Evolutionary conservation across 2,329 filamentous ascomycete genomes (phyloP).

Genomic region (Nannizzia gypsea): DNA sequence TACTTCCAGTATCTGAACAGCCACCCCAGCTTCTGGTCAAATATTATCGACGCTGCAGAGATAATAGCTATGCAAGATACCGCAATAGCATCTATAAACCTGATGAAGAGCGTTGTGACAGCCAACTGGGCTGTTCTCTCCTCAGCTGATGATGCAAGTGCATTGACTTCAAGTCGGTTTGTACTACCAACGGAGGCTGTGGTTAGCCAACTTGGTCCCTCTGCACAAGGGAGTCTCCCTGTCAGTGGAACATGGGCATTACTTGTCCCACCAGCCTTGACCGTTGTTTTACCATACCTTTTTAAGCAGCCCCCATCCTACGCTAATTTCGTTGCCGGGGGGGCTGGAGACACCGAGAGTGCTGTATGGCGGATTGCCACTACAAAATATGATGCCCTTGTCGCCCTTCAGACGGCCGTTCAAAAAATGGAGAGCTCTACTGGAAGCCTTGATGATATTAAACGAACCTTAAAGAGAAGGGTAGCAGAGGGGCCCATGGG

Average conservation of each 20-base stretch:
- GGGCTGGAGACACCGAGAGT: conserved; percentile 45
- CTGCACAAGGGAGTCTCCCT: conserved; percentile 27
- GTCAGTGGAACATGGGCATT: conserved; percentile 40
- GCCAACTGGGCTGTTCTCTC: conserved; percentile 42
- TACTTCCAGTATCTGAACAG: conserved; percentile 44
- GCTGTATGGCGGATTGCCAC: conserved; percentile 46
- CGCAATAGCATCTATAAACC: conserved; percentile 43
- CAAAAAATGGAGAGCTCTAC: conserved; percentile 24
- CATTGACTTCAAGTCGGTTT: conserved; percentile 20
- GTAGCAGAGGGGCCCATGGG: conserved; percentile 34
- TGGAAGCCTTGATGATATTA: conserved; percentile 30
- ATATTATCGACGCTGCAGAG: conserved; percentile 44
- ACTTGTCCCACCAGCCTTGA: conserved; percentile 40
- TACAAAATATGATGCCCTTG: conserved; percentile 46
- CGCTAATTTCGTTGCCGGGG: conserved; percentile 46
- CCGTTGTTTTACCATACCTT: conserved; percentile 44
- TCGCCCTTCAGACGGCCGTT: conserved; percentile 37
- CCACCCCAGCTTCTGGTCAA: conserved; percentile 41
- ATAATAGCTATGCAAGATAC: conserved; percentile 46
- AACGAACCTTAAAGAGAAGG: conserved; percentile 29
- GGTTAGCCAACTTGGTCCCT: conserved; percentile 27
- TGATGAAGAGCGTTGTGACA: conserved; percentile 43
- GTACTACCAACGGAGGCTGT: conserved; percentile 31
- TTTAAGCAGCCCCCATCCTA: conserved; percentile 47
- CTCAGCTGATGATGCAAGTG: conserved; percentile 15